Conservation (phyloP, 441 rosid genomes). For the Populus hybrid region DNA sequence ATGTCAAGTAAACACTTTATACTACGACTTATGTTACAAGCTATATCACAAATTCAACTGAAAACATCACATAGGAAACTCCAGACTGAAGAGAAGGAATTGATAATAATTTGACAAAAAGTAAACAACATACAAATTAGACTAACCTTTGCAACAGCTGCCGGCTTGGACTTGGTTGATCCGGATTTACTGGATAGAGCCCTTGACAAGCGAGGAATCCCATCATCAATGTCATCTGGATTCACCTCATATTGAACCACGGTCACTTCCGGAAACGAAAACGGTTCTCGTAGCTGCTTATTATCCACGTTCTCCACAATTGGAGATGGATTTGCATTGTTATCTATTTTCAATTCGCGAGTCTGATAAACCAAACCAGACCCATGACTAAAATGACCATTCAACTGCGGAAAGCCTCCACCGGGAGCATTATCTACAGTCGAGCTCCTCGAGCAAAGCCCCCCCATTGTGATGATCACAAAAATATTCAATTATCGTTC, state of each 20-base stretch:
- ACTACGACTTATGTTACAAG: neutral
- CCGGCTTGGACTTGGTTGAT: slow-evolving; percentile 78
- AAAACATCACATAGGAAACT: slow-evolving; percentile 3
- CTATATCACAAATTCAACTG: neutral
- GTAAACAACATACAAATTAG: neutral
- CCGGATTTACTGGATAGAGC: slow-evolving; percentile 63
- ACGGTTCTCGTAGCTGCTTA: slow-evolving; percentile 44
- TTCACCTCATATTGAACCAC: slow-evolving; percentile 34
- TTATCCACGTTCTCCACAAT: slow-evolving; percentile 42
- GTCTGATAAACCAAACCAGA: slow-evolving; percentile 46
- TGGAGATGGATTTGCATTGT: slow-evolving; percentile 38
- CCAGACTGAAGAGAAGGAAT: slow-evolving; percentile 4
- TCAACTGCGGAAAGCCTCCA: slow-evolving; percentile 65
- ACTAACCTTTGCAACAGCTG: slow-evolving; percentile 78
- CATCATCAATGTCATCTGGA: slow-evolving; percentile 58
- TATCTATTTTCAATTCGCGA: slow-evolving; percentile 41
- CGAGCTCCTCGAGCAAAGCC: slow-evolving; percentile 96
- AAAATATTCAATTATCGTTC: slow-evolving; percentile 20
- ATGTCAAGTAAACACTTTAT: neutral
- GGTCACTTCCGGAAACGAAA: slow-evolving; percentile 49
- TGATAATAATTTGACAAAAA: neutral
- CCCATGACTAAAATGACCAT: slow-evolving; percentile 50
- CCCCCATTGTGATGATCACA: slow-evolving; percentile 66
- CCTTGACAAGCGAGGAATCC: slow-evolving; percentile 76
- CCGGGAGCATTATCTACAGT: slow-evolving; percentile 90